phyloP scores from a whole-genome alignment of 1,284 basidiomycete species.

The Leccinum olivaceoglutinosum region DNA sequence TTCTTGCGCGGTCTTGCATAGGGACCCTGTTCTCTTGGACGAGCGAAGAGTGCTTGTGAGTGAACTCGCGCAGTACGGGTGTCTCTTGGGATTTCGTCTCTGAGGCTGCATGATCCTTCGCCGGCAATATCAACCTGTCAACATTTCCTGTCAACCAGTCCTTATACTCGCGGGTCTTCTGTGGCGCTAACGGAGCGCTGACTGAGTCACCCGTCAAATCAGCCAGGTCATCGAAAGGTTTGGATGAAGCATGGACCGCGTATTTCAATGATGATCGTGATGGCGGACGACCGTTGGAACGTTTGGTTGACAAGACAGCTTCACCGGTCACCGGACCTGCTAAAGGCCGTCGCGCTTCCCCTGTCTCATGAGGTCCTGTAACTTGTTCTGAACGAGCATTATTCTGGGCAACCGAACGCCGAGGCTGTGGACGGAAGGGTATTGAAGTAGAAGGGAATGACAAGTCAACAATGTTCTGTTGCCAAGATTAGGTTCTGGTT shows the following conservation, averaged over 20 bases:
- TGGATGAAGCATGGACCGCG: conserved; percentile 13
- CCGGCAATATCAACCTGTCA: conserved; percentile 26
- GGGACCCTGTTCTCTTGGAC: conserved; percentile 48
- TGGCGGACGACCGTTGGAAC: conserved; percentile 19
- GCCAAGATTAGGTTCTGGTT: conserved; percentile 12
- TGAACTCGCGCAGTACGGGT: conserved; percentile 58
- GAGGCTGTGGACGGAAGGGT: conserved; percentile 16
- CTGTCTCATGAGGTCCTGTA: conserved; percentile 50
- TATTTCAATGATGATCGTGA: conserved; percentile 26
- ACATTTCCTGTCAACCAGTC: conserved; percentile 75
- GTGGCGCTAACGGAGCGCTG: conserved; percentile 9
- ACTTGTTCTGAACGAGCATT: conserved; percentile 45
- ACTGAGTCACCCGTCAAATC: conserved; percentile 15
- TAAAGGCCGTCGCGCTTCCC: conserved; percentile 11
- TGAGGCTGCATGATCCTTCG: conserved; percentile 17
- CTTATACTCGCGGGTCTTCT: conserved; percentile 29
- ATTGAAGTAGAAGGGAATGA: conserved; percentile 21
- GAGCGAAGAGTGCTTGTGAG: conserved; percentile 64
- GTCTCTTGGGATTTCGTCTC: conserved; percentile 22
- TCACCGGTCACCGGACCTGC: conserved; percentile 12
- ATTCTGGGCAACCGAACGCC: conserved; percentile 14
- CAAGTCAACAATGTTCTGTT: conserved; percentile 18
- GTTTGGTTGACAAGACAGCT: conserved; percentile 18
- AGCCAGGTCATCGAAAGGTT: conserved; percentile 18
- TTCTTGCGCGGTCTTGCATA: conserved; percentile 40